A percentile compares a stretch with the other conserved stretches of the same genome.
Evolutionary conservation across 768 basidiomycete genomes (phyloP).

Genomic region (Epithele typhae): DNA sequence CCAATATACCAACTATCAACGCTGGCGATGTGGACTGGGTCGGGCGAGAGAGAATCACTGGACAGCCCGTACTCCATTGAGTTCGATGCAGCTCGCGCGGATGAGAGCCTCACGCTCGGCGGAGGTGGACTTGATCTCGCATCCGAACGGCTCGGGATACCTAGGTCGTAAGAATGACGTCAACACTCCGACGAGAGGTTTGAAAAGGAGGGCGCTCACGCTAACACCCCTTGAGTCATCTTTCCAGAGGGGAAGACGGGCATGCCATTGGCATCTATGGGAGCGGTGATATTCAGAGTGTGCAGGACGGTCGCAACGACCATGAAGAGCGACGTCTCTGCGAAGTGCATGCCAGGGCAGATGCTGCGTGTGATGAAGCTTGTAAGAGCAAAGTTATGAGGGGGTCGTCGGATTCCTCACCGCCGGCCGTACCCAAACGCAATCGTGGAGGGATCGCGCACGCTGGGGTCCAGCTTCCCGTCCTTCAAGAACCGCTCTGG

Average conservation of each 20-base stretch:
- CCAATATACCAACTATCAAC: no score
- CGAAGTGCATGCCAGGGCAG: slow-evolving; percentile 6
- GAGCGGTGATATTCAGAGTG: slow-evolving; percentile 3
- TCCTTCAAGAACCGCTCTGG: slow-evolving; percentile 14
- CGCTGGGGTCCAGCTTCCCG: slow-evolving; percentile 9
- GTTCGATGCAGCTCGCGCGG: not conserved
- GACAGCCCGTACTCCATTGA: no score
- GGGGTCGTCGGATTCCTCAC: no score
- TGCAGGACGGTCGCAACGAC: slow-evolving; percentile 8
- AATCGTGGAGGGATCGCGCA: slow-evolving; percentile 11
- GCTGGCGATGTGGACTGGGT: no score
- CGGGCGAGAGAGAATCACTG: no score
- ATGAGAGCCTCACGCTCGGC: slow-evolving; percentile 7
- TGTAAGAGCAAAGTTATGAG: not conserved
- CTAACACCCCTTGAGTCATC: slow-evolving; percentile 4
- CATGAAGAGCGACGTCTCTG: slow-evolving; percentile 3
- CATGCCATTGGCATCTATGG: not conserved
- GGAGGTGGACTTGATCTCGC: slow-evolving; percentile 20
- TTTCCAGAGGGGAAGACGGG: slow-evolving; percentile 1
- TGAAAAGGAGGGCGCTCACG: no score
- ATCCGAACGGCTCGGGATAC: slow-evolving; percentile 21
- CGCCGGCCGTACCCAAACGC: slow-evolving; percentile 15
- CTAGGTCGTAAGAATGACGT: slow-evolving; percentile 3
- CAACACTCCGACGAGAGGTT: no score
- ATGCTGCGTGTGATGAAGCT: no score